Base-by-base conservation (phyloP, 2,329 filamentous ascomycete species). In the Botrytis galanthina region DNA sequence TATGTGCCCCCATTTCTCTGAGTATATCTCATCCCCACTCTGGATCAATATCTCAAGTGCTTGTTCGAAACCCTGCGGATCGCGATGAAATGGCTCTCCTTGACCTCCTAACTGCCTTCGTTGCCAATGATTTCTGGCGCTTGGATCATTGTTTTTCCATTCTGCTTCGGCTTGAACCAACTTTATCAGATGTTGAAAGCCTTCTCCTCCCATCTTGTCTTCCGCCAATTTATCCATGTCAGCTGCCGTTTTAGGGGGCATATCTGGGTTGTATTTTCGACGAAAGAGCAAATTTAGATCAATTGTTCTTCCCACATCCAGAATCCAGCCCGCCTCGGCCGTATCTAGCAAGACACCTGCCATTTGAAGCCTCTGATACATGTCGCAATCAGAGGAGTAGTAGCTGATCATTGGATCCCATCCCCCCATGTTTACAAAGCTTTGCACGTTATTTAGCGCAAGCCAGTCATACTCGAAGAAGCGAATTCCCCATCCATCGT, bases 401-500 rank as follows among this genome's bases (percentile, higher is more conserved):
- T 85, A 89, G 0, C 86, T 84, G 39, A 90, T 87, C 73, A 86
- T 81, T 1, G 84, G 84, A 76, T 89, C 88, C 87, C 87, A 89
- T 0, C 83, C 85, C 29, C 87, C 83, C 14, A 76, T 32, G 16
- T 75, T 83, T 2, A 75, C 54, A 77, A 85, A 85, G 0, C 86
- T 85, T 26, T 80, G 81, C n/a, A 60, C 37, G 39, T 72, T 68
- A 64, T 88, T 85, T 3, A 88, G 81, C 6, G 86, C 84, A 16
- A 89, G 82, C 78, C 87, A 85, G 78, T 89, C 87, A 79, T 88
- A 89, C 16, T 86, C 83, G 77, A 88, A 89, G 26, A 66, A 68
- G 20, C 70, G 61, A 6, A 68, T n/a, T 7, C 44, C 70, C 62
- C 70, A 72, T 66, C 69, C 73, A 22, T 68, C 44, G 14, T 67